A percentile compares a stretch with the other conserved stretches of the same genome.
Conservation (phyloP, 441 rosid genomes). For the Pelargonium fulgidum region DNA sequence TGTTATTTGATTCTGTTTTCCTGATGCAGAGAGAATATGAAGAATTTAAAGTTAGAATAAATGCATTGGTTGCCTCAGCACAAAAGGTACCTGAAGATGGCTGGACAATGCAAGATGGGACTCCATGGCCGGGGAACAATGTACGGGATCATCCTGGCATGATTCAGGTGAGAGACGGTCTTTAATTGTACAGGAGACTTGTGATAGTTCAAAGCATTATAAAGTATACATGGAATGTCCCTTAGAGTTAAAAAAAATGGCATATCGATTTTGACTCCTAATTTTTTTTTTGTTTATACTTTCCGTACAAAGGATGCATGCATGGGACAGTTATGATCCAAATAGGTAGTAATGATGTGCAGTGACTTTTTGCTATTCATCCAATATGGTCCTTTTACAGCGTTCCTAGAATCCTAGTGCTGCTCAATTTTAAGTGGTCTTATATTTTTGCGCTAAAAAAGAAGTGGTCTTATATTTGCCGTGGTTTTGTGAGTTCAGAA, state of each 20-base stretch:
- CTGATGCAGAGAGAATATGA: constrained; percentile 83
- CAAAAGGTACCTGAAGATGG: constrained; percentile 97
- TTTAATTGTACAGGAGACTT: neutral
- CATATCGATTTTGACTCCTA: too few relatives aligned
- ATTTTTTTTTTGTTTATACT: too few relatives aligned
- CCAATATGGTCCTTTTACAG: too few relatives aligned
- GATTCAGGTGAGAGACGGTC: constrained; percentile 64
- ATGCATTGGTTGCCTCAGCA: constrained; percentile 78
- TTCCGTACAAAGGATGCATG: neutral
- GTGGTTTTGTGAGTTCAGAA: neutral
- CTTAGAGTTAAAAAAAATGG: too few relatives aligned
- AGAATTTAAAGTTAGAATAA: constrained; percentile 78
- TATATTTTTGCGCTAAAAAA: too few relatives aligned
- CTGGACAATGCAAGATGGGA: constrained; percentile 99
- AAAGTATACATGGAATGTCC: neutral
- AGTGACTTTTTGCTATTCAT: too few relatives aligned
- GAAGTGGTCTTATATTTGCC: too few relatives aligned
- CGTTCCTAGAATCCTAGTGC: too few relatives aligned
- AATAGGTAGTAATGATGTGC: neutral
- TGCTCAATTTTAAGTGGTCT: too few relatives aligned
- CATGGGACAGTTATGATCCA: neutral
- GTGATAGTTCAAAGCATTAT: neutral
- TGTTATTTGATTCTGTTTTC: constrained; percentile 8
- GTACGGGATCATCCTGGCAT: constrained; percentile 95
- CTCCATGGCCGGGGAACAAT: constrained; percentile 95